Base-by-base conservation (phyloP, 106 monocot species). In the Iris macrosiphon region DNA sequence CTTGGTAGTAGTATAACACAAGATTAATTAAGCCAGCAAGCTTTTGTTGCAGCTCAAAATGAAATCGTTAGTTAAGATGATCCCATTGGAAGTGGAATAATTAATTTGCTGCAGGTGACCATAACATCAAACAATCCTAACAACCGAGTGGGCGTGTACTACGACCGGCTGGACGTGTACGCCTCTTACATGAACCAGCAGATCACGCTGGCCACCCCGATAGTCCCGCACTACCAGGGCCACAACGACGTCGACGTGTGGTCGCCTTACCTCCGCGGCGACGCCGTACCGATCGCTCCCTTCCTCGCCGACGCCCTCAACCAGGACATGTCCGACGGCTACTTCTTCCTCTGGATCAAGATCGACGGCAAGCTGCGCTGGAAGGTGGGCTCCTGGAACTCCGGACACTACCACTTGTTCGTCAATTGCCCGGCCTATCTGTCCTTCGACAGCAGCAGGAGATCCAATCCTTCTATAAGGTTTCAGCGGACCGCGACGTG, bases 331-430 rank as follows among this genome's bases (percentile, higher is more conserved):
- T 51, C 41, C 53, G 69, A 69, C 13, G 75, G 69, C 7, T n/a
- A 59, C 12, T 2, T 76, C 0, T 18, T 76, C 32, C 18, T 76
- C 8, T 37, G 58, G 29, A 25, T 76, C 22, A 76, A 52, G 52
- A 35, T 76, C 9, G 52, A 41, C 9, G 75, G 75, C 3, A n/a
- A 16, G 21, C 35, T 76, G 15, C 40, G 69, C 30, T 76, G 75
- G 75, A 76, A 69, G 58, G 75, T 76, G 7, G 75, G 75, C 1
- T 69, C 26, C 30, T 76, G 75, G 75, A 49, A 54, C 17, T 76
- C 75, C 33, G 64, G 45, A 11, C 37, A 64, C 22, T 76, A 76
- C 28, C 75, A 69, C 27, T 59, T 76, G 39, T 32, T 35, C 12
- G 72, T 64, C 7, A 60, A 42, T 12, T 67, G 66, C 53, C 66